phyloP scores from a whole-genome alignment of 176 grass and related monocot genomes.

The Eleusine coracana region DNA sequence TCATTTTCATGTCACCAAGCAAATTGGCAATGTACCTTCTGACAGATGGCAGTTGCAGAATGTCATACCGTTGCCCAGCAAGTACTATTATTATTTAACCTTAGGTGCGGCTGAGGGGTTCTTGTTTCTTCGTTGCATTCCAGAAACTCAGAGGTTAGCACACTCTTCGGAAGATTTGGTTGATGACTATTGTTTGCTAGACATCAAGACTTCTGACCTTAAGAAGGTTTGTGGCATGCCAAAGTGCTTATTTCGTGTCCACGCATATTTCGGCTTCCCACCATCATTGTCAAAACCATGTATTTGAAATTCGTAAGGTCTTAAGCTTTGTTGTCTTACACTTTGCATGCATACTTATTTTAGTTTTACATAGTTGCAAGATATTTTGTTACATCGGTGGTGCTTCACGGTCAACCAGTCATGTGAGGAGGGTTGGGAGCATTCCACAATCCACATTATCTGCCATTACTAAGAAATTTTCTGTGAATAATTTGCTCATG shows the following conservation, averaged over 20 bases:
- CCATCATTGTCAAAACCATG: conserved; percentile 26
- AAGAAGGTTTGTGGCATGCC: background rate
- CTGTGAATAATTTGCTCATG: too few relatives aligned
- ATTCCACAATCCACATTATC: too few relatives aligned
- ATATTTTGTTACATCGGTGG: background rate
- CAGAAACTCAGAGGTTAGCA: background rate
- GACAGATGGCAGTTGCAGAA: background rate
- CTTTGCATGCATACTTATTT: background rate
- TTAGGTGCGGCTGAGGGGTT: conserved; percentile 23
- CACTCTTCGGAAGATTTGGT: too few relatives aligned
- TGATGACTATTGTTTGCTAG: conserved; percentile 6
- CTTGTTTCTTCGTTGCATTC: conserved; percentile 24
- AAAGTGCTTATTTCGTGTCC: background rate
- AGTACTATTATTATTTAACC: background rate
- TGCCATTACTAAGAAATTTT: too few relatives aligned
- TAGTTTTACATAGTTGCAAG: too few relatives aligned
- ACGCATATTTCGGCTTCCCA: conserved; percentile 11
- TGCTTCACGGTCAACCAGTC: too few relatives aligned
- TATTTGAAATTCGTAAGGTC: conserved; percentile 34
- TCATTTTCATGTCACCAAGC: background rate
- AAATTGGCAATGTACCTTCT: background rate
- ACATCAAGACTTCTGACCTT: conserved; percentile 24
- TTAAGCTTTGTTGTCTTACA: background rate
- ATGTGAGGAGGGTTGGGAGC: too few relatives aligned
- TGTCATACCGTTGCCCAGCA: background rate